Base-by-base conservation (phyloP, 371 early-diverging fungal genomes). In the Mortierella sp. region DNA sequence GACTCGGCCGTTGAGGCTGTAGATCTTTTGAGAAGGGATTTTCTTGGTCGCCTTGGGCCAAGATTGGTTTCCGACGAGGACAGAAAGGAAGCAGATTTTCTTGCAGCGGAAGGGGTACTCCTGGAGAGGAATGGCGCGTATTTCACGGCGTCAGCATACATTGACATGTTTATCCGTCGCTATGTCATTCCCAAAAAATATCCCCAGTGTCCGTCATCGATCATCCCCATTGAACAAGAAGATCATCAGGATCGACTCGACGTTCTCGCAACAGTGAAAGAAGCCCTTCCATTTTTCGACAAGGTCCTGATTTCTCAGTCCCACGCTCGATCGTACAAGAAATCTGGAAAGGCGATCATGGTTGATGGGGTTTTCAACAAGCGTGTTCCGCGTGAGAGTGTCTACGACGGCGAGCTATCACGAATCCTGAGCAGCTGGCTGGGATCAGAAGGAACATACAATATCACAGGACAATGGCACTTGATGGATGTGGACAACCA, bases 41-140 rank as follows among this genome's bases (percentile, higher is more conserved):
- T 54, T 28, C 8, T 54, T 34, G 54, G 54, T 39, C 38, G 9
- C 39, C 54, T 54, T 16, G 41, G 26, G 19, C 39, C 31, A 5
- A 39, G 31, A 39, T 7, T 7, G 14, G 39, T 39, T 16, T 2
- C 19, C 12, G 41, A 54, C 30, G 16, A 52, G 10, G 30, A 52
- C 3, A 27, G 30, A 3, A 52, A 21, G 16, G 6, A 39, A 39
- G 41, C 54, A 5, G 42, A 54, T 13, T 54, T 54, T 26, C 24
- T 54, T 8, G 39, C 54, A 18, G 54, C 54, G n/a, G 54, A 54
- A 19, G 54, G 54, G 41, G 54, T 41, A 26, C 21, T 54, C 2
- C 7, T 39, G 23, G 39, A n/a, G 8, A 19, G 4, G 10, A 39
- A 39, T 34, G 54, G 39, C 9, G 39, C 8, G 1, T 54, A 54